These are phyloP conservation scores for Capsella bursapastoris DNA, from an alignment of 345 rosid species.

Conservation along the genomic window DNA sequence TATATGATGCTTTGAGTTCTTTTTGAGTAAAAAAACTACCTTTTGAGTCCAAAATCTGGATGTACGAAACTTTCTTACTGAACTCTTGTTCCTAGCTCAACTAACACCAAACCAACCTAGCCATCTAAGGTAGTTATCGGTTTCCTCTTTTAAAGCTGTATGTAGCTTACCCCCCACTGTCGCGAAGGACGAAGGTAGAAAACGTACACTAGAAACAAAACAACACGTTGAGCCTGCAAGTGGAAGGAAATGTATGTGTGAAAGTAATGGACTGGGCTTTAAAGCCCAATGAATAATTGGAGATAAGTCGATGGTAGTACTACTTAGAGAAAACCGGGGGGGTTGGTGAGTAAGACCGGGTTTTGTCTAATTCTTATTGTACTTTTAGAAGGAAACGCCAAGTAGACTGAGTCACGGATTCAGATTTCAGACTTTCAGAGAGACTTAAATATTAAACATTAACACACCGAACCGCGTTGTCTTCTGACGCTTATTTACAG, in stretches of 20 bases:
- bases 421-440: neutral
- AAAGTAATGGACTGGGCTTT: slow-evolving; percentile 6
- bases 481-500: neutral
- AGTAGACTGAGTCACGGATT: slow-evolving; percentile 39
- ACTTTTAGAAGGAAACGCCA: slow-evolving; percentile 26
- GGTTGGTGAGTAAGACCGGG: slow-evolving; percentile 28
- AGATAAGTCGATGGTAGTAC: neutral
- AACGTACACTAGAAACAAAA: too few species aligned
- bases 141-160: too few species aligned
- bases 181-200: too few species aligned
- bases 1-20: neutral
- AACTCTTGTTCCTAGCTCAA: neutral
- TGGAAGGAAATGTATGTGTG: neutral
- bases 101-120: neutral
- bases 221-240: neutral
- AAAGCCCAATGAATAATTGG: neutral
- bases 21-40: too few species aligned
- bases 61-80: neutral
- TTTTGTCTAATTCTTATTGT: slow-evolving; percentile 10
- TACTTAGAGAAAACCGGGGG: slow-evolving; percentile 12
- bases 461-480: slow-evolving; percentile 19
- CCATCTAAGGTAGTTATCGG: too few species aligned
- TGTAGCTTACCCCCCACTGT: too few species aligned
- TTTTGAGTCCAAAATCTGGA: neutral
- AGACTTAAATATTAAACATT: slow-evolving; percentile 4